A percentile compares a stretch with the other conserved stretches of the same genome.
phyloP scores from a whole-genome alignment of 169 alveolate species.

The Cytauxzoon felis region DNA sequence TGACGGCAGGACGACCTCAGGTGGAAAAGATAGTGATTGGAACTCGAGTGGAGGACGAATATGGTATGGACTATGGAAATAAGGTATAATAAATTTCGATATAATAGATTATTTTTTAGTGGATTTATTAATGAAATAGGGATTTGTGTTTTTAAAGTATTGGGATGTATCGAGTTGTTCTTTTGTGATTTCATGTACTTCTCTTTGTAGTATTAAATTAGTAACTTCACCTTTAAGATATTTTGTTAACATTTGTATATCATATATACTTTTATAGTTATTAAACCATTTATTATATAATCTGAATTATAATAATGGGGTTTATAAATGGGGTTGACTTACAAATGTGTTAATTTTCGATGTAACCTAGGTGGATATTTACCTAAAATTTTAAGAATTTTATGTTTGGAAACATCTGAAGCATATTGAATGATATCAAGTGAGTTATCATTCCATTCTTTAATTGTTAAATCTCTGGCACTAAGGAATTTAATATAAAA shows the following conservation, averaged over 20 bases:
- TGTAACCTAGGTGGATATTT: conserved; percentile 41
- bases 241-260: conserved; percentile 42
- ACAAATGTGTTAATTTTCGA: conserved; percentile 43
- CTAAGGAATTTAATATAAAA: conserved; percentile 56
- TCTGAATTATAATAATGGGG: no score
- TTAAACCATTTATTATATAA: conserved; percentile 26
- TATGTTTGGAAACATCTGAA: conserved; percentile 31
- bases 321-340: no score
- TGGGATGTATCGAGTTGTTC: neutral
- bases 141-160: neutral
- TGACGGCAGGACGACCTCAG: no score
- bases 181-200: conserved; percentile 12
- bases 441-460: conserved; percentile 47
- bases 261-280: conserved; percentile 28
- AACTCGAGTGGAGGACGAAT: no score
- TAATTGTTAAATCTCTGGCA: conserved; percentile 36
- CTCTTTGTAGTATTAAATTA: conserved; percentile 35
- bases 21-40: no score
- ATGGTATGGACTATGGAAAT: no score
- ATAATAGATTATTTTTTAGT: neutral
- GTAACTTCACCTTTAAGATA: conserved; percentile 60
- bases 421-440: conserved; percentile 49
- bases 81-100: no score
- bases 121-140: conserved; percentile 8
- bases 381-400: conserved; percentile 10